Base-by-base conservation (phyloP, 371 early-diverging fungal genomes). In the Saksenaea vasiformis region DNA sequence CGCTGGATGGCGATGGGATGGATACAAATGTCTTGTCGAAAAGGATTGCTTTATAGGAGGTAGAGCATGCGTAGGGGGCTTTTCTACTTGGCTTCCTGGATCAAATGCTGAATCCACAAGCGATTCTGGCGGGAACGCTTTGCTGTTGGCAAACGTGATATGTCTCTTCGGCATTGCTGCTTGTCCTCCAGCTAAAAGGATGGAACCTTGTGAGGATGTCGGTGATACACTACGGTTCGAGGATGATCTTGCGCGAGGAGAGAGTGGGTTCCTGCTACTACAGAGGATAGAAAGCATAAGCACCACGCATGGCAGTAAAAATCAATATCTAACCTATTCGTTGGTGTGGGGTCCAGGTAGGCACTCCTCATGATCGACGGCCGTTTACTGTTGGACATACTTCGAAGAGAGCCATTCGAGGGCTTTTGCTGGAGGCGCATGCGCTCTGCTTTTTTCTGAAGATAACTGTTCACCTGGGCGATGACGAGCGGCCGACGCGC, bases 401-500 rank as follows among this genome's bases (percentile, higher is more conserved):
- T 39, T 38, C 35, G 26, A 54, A 43, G 47, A 57, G 69, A 58
- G 5, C 51, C 51, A 60, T 37, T n/a, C 35, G 66, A 58, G 15
- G 63, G 17, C 55, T 69, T 64, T 24, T 67, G 68, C 43, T 76
- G 74, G 11, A 68, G 22, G 24, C 73, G 69, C 67, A 76, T 67
- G 13, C 79, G 84, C 2, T 83, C 80, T 13, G 87, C 83, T 60
- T 89, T 85, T 65, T 83, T 83, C 43, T 85, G 82, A 36, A 90
- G 77, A 60, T 90, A 89, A 13, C 81, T 84, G 26, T 88, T 86
- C 51, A 90, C 75, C 11, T 78, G 77, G 9, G 86, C 79, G 61
- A 89, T 85, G 26, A 85, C 88, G 1, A 89, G 67, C 14, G 91
- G 88, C 24, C 89, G 78, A 55, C 86, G 76, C 0, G 87, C 85